A percentile compares a stretch with the other conserved stretches of the same genome.
These are phyloP conservation scores for Clausena lansium DNA, from an alignment of 345 rosid species.

Conservation along the genomic window DNA sequence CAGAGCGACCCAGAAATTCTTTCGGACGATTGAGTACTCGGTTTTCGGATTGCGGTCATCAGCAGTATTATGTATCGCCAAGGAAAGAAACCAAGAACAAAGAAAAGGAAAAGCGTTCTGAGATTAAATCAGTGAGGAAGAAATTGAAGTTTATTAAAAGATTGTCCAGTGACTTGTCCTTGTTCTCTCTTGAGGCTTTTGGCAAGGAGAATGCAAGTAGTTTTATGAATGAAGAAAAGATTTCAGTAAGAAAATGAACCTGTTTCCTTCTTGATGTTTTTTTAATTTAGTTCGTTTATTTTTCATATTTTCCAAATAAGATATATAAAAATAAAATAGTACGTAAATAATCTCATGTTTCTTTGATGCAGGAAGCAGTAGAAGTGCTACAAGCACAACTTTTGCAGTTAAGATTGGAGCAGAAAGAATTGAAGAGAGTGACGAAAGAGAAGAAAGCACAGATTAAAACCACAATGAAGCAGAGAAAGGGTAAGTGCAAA, in stretches of 20 bases:
- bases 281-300: background rate
- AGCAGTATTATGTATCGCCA: slow-evolving; percentile 9
- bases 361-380: slow-evolving; percentile 50
- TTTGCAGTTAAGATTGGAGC: slow-evolving; percentile 48
- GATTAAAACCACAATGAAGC: slow-evolving; percentile 37
- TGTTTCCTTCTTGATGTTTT: background rate
- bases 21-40: background rate
- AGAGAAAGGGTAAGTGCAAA: slow-evolving; percentile 14
- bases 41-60: slow-evolving; percentile 15
- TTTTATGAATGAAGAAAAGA: background rate
- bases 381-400: slow-evolving; percentile 45
- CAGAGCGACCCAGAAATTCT: background rate
- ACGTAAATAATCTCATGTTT: background rate
- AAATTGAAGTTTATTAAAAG: slow-evolving; percentile 23
- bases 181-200: background rate
- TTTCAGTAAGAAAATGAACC: slow-evolving; percentile 6
- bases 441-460: slow-evolving; percentile 46
- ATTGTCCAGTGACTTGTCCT: slow-evolving; percentile 18
- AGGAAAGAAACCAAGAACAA: background rate
- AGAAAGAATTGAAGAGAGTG: slow-evolving; percentile 47
- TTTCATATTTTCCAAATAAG: background rate
- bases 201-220: background rate
- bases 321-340: background rate
- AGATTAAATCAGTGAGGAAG: slow-evolving; percentile 21
- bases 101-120: slow-evolving; percentile 13